These are phyloP conservation scores for Diphasiastrum complanatum DNA, from an alignment of 83 land plant species.

Conservation along the genomic window DNA sequence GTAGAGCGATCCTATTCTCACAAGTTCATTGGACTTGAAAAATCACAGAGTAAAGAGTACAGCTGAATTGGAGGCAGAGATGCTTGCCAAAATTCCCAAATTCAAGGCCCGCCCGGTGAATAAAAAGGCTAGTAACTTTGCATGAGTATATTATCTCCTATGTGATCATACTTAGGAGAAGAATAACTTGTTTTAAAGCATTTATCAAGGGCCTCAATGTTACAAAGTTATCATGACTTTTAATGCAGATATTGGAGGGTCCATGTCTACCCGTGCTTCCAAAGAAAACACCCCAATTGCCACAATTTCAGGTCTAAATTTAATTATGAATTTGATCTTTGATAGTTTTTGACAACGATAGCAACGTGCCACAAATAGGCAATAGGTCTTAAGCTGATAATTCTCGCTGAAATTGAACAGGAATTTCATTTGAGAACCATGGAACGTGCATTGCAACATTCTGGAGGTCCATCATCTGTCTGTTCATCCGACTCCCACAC, in stretches of 20 bases:
- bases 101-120: conserved; percentile 36
- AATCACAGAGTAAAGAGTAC: conserved; percentile 27
- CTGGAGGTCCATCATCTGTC: conserved; percentile 11
- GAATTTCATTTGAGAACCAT: conserved; percentile 21
- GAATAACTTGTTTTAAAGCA: no score
- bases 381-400: no score
- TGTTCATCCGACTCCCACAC: conserved; percentile 15
- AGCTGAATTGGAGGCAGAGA: conserved; percentile 28
- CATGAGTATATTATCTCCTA: no score
- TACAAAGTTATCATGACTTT: no score
- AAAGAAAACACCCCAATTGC: conserved; percentile 14
- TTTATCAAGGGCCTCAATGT: no score
- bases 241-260: conserved; percentile 24
- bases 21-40: neutral
- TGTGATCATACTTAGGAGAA: no score
- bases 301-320: conserved; percentile 21
- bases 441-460: conserved; percentile 24
- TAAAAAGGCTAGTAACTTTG: conserved; percentile 18
- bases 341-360: no score
- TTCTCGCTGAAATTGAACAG: no score
- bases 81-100: conserved; percentile 31
- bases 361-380: no score
- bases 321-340: no score
- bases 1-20: neutral
- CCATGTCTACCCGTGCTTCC: conserved; percentile 11